Percentiles rank a stretch among this genome's conserved stretches.
Conservation (phyloP, 2,329 filamentous ascomycete genomes). For the Fusarium verrucosum region DNA sequence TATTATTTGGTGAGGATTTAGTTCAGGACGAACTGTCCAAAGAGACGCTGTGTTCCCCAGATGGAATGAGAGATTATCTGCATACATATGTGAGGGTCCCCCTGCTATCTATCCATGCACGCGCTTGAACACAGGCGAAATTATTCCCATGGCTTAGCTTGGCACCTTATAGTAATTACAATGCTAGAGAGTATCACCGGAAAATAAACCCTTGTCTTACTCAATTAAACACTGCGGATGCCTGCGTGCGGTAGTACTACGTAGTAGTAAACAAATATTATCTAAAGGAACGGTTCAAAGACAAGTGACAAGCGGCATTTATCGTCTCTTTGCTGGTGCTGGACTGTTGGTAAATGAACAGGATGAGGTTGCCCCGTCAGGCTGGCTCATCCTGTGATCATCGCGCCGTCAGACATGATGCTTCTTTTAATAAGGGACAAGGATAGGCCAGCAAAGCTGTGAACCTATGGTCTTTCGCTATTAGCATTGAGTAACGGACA, state of each 20-base stretch:
- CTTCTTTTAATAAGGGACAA: not conserved
- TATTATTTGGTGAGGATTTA: slow-evolving; percentile 5
- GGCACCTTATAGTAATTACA: slow-evolving; percentile 6
- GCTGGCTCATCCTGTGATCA: not conserved
- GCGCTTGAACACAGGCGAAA: slow-evolving; percentile 14
- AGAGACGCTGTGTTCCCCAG: slow-evolving; percentile 12
- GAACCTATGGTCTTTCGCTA: not conserved
- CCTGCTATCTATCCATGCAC: slow-evolving; percentile 2
- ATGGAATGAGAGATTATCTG: not conserved
- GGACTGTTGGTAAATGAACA: slow-evolving; percentile 8
- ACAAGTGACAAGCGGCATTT: not conserved
- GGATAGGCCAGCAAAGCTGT: not conserved
- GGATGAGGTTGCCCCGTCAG: not conserved
- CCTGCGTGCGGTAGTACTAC: not conserved
- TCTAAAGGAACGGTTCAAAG: not conserved
- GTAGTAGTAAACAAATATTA: not conserved
- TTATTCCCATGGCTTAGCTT: not conserved
- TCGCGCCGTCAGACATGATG: not conserved
- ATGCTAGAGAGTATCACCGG: not conserved
- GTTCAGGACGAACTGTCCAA: slow-evolving; percentile 6
- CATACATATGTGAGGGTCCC: slow-evolving; percentile 23
- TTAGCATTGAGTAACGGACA: not conserved
- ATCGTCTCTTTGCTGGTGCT: not conserved
- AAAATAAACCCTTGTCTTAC: slow-evolving; percentile 3
- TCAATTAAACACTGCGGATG: not conserved